Percentiles rank a stretch among this genome's conserved stretches.
Conservation (phyloP, 2,329 filamentous ascomycete species). For the Penicillium sp. region DNA sequence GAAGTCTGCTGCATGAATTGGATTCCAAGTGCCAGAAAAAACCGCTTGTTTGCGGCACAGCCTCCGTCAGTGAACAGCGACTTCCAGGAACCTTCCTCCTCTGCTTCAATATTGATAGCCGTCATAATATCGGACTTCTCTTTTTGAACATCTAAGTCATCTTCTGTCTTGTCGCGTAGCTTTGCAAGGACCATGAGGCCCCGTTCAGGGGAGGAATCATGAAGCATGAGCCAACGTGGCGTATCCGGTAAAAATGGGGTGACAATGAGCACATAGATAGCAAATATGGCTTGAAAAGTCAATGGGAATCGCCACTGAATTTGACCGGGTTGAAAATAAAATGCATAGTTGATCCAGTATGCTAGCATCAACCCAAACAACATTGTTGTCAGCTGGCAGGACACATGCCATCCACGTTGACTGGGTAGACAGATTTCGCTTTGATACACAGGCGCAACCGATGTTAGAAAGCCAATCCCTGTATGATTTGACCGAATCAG, state of each 20-base stretch:
- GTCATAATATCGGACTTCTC: conserved; percentile 11
- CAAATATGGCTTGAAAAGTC: conserved; percentile 17
- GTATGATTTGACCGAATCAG: background rate
- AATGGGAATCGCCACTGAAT: conserved; percentile 29
- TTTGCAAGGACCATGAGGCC: conserved; percentile 18
- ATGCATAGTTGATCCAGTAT: conserved; percentile 27
- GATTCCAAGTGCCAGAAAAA: conserved; percentile 19
- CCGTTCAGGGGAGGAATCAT: conserved; percentile 16
- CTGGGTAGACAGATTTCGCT: conserved; percentile 26
- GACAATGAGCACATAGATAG: conserved; percentile 19
- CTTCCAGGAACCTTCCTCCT: conserved; percentile 19
- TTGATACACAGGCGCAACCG: conserved; percentile 32
- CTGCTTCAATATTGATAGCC: conserved; percentile 11
- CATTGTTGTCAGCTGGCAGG: conserved; percentile 27
- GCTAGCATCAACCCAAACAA: conserved; percentile 24
- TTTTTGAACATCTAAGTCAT: conserved; percentile 15
- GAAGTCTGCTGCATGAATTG: conserved; percentile 27
- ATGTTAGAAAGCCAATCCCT: conserved; percentile 25
- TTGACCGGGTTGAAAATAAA: conserved; percentile 25
- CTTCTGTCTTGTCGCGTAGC: conserved; percentile 16
- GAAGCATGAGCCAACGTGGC: conserved; percentile 26
- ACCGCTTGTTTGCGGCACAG: conserved; percentile 13
- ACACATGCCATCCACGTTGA: conserved; percentile 31
- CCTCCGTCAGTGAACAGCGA: conserved; percentile 16
- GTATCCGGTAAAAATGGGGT: conserved; percentile 25